These are phyloP conservation scores for Prunus mira DNA, from an alignment of 306 rosid genomes.

Conservation along the genomic window DNA sequence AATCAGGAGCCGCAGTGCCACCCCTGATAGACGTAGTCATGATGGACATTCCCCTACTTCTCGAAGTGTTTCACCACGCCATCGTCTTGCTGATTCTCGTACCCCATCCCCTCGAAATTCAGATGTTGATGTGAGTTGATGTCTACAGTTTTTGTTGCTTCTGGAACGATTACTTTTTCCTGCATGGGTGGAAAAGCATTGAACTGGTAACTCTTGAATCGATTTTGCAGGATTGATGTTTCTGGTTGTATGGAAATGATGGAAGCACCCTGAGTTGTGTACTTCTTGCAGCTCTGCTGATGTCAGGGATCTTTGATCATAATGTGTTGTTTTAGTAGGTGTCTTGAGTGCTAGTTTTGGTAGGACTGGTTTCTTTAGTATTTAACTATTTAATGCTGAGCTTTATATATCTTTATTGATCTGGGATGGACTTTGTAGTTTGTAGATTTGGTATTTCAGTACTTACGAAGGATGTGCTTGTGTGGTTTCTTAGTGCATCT, in stretches of 20 bases:
- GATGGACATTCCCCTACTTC: slow-evolving; percentile 50
- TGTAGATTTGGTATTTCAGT: slow-evolving; percentile 26
- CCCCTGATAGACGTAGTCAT: slow-evolving; percentile 47
- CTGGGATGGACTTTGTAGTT: slow-evolving; percentile 35
- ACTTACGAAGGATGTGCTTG: slow-evolving; percentile 16
- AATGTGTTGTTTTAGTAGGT: slow-evolving; percentile 42
- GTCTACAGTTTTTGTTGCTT: not conserved
- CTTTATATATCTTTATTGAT: slow-evolving; percentile 20
- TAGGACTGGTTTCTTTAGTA: slow-evolving; percentile 50
- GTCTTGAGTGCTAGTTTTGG: slow-evolving; percentile 53
- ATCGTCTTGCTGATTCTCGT: slow-evolving; percentile 44
- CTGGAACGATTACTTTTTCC: not conserved
- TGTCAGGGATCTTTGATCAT: slow-evolving; percentile 35
- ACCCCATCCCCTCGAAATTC: slow-evolving; percentile 59
- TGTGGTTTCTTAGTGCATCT: slow-evolving; percentile 1
- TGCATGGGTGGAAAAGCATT: not conserved
- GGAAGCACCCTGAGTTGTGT: slow-evolving; percentile 23
- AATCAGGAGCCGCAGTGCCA: slow-evolving; percentile 42
- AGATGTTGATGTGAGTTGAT: slow-evolving; percentile 62
- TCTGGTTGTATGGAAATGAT: slow-evolving; percentile 7
- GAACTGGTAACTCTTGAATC: not conserved
- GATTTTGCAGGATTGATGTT: slow-evolving; percentile 43
- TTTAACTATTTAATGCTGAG: slow-evolving; percentile 39
- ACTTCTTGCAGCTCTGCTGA: slow-evolving; percentile 38
- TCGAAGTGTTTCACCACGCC: slow-evolving; percentile 56